phyloP scores from a whole-genome alignment of 495 filamentous ascomycete genomes.

The Lasiosphaeriaceae sp. region DNA sequence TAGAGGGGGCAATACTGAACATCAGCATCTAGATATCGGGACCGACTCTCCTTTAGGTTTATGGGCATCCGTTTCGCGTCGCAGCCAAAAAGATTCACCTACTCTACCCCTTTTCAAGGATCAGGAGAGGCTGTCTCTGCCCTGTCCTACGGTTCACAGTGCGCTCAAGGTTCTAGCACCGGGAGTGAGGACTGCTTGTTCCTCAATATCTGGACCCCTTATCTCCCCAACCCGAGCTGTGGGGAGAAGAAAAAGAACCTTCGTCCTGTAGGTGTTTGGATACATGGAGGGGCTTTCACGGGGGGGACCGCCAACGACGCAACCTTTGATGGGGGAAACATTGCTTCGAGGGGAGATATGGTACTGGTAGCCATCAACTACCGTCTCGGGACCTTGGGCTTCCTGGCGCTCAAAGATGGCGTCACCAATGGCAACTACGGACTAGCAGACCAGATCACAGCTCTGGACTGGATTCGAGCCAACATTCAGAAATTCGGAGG shows the following conservation, averaged over 20 bases:
- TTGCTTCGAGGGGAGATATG: conserved; percentile 50
- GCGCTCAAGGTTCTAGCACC: conserved; percentile 34
- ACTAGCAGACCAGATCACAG: conserved; percentile 52
- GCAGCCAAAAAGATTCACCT: conserved; percentile 37
- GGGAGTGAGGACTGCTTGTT: conserved; percentile 49
- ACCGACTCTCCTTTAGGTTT: conserved; percentile 51
- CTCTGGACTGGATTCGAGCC: conserved; percentile 61
- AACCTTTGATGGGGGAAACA: conserved; percentile 44
- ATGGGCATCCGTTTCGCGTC: conserved; percentile 40
- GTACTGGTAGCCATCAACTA: conserved; percentile 65
- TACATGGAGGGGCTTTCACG: conserved; percentile 42
- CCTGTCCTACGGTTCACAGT: conserved; percentile 35
- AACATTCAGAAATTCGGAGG: conserved; percentile 61
- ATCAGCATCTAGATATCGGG: conserved; percentile 35
- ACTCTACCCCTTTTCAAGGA: conserved; percentile 32
- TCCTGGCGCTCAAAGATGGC: conserved; percentile 43
- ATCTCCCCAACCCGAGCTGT: conserved; percentile 38
- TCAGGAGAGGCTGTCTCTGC: conserved; percentile 33
- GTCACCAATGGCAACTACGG: conserved; percentile 54
- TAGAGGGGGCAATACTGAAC: neutral
- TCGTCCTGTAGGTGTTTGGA: conserved; percentile 52
- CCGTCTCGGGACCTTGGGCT: conserved; percentile 60
- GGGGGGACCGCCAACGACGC: conserved; percentile 38
- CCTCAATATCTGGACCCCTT: conserved; percentile 53
- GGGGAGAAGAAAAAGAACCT: conserved; percentile 20